Conservation (phyloP, 306 rosid genomes). For the Cicer chorassanicum region DNA sequence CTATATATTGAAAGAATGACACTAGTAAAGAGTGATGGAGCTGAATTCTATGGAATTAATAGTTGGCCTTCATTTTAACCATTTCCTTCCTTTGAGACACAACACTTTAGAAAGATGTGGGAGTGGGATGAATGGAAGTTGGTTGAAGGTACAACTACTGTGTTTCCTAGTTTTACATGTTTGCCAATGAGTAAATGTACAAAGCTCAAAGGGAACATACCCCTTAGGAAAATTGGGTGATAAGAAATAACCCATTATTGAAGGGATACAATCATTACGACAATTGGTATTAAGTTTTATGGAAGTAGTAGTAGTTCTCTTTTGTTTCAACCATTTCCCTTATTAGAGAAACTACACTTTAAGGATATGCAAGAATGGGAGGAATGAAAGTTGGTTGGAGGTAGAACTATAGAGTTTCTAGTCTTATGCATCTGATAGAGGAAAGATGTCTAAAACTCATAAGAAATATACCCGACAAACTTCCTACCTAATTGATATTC, state of each 20-base stretch:
- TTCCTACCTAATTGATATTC: background rate
- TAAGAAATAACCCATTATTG: constrained; percentile 13
- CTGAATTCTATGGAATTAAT: background rate
- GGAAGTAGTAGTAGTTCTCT: background rate
- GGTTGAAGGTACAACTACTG: background rate
- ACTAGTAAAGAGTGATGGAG: background rate
- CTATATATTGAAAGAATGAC: background rate
- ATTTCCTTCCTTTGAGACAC: background rate
- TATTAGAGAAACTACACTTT: background rate
- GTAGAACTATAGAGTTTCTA: background rate
- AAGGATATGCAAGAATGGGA: constrained; percentile 18
- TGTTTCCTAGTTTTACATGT: too few species aligned
- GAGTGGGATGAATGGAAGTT: background rate
- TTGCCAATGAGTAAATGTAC: too few species aligned
- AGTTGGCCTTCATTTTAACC: background rate
- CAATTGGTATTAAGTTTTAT: constrained; percentile 14
- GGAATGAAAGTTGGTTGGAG: background rate
- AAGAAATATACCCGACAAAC: background rate
- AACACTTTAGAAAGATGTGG: background rate
- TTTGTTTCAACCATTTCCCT: constrained; percentile 31
- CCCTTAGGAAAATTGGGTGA: background rate
- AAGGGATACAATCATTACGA: background rate
- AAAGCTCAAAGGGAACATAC: too few species aligned
- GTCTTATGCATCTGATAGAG: background rate
- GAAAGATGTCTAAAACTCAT: background rate